Conservation (phyloP, 1,284 basidiomycete genomes). For the Hemileia vastatrix region DNA sequence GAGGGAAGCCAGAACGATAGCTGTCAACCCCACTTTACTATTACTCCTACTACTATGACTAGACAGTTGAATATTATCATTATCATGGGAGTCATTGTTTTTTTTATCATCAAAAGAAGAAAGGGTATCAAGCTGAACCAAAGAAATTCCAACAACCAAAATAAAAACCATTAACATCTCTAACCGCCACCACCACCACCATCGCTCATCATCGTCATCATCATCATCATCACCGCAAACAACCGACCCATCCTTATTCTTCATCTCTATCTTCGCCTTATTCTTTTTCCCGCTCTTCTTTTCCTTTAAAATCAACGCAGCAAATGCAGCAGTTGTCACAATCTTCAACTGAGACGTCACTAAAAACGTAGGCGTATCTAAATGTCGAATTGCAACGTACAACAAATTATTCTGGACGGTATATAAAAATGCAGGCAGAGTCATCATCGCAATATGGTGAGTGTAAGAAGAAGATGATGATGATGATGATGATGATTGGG, state of each 20-base stretch:
- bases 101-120: too few species aligned
- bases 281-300: background rate
- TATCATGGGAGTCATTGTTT: too few species aligned
- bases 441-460: background rate
- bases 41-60: too few species aligned
- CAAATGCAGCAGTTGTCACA: constrained; percentile 2
- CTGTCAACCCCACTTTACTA: background rate
- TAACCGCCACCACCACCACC: too few species aligned
- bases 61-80: too few species aligned
- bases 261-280: background rate
- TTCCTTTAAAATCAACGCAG: constrained; percentile 1
- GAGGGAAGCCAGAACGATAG: background rate
- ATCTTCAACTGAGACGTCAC: constrained; percentile 15
- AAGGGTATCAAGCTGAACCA: constrained; percentile 9
- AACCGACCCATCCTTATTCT: background rate
- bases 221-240: too few species aligned
- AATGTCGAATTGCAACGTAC: background rate
- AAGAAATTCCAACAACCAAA: constrained; percentile 1
- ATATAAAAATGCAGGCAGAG: constrained; percentile 10
- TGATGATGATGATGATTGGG: background rate
- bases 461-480: background rate
- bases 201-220: too few species aligned
- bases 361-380: constrained; percentile 8
- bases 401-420: constrained; percentile 17
- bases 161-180: too few species aligned